A percentile compares a stretch with the other conserved stretches of the same genome.
Evolutionary conservation across 2,329 filamentous ascomycete genomes (phyloP).

Genomic region (Nakataea oryzae): DNA sequence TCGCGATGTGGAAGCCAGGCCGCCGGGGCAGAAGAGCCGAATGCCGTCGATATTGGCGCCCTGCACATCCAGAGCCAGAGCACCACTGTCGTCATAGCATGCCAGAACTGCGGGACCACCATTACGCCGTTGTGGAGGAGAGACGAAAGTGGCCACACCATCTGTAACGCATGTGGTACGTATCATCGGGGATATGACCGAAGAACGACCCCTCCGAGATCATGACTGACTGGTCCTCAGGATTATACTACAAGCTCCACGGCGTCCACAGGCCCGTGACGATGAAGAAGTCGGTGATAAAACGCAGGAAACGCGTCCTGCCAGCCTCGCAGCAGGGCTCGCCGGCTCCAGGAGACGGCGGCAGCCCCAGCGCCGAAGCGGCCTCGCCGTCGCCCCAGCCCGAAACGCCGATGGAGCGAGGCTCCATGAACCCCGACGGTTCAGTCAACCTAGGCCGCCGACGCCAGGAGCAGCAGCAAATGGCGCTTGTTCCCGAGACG

Average conservation of each 20-base stretch:
- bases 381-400: conserved; percentile 10
- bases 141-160: conserved; percentile 89
- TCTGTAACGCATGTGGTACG: conserved; percentile 96
- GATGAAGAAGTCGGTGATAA: conserved; percentile 99
- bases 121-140: conserved; percentile 93
- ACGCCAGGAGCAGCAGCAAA: conserved; percentile 31
- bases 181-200: conserved; percentile 13
- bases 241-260: conserved; percentile 92
- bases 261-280: conserved; percentile 84
- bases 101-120: conserved; percentile 93
- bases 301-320: conserved; percentile 88
- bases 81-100: conserved; percentile 70
- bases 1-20: conserved; percentile 13
- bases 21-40: conserved; percentile 23
- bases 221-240: conserved; percentile 30
- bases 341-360: background rate
- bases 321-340: conserved; percentile 51
- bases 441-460: conserved; percentile 53
- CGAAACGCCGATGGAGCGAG: conserved; percentile 32
- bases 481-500: conserved; percentile 36
- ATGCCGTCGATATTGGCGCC: conserved; percentile 38
- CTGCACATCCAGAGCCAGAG: conserved; percentile 32
- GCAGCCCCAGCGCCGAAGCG: conserved; percentile 17
- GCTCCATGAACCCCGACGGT: conserved; percentile 51
- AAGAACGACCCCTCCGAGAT: background rate